Percentiles rank a stretch among this genome's conserved stretches.
These are phyloP conservation scores for Aspergillus taichungensis DNA, from an alignment of 495 filamentous ascomycete species.

Conservation along the genomic window DNA sequence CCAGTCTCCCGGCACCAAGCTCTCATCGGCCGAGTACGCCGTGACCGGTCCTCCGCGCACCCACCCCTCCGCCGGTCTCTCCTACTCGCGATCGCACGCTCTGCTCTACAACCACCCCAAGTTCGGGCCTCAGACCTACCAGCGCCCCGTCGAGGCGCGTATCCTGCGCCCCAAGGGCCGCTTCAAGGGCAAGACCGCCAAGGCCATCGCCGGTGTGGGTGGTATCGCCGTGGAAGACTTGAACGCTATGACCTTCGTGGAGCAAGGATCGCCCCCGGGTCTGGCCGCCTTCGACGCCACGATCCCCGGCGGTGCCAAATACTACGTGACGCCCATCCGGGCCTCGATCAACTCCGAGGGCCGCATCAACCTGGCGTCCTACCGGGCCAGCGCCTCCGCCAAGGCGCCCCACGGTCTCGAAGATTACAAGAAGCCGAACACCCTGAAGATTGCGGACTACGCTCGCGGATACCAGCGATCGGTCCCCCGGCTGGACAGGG, in stretches of 20 bases:
- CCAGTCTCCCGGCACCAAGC: slow-evolving; percentile 26
- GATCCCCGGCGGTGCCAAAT: slow-evolving; percentile 56
- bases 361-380: slow-evolving; percentile 42
- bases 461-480: slow-evolving; percentile 15
- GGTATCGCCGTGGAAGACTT: slow-evolving; percentile 42
- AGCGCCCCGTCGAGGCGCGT: slow-evolving; percentile 58
- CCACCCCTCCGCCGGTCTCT: slow-evolving; percentile 85
- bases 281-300: slow-evolving; percentile 47
- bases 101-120: slow-evolving; percentile 69
- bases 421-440: slow-evolving; percentile 23
- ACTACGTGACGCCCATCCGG: slow-evolving; percentile 48
- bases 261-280: slow-evolving; percentile 24
- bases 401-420: slow-evolving; percentile 43
- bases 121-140: slow-evolving; percentile 63
- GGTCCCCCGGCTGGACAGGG: slow-evolving; percentile 28
- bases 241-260: slow-evolving; percentile 29
- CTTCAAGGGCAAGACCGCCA: slow-evolving; percentile 23
- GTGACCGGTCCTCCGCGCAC: slow-evolving; percentile 63
- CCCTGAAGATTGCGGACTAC: slow-evolving; percentile 18
- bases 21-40: slow-evolving; percentile 43
- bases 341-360: slow-evolving; percentile 55
- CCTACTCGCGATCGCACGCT: slow-evolving; percentile 66
- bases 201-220: slow-evolving; percentile 41
- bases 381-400: slow-evolving; percentile 32
- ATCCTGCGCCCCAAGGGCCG: slow-evolving; percentile 45